Evolutionary conservation across 495 filamentous ascomycete species (phyloP).

Genomic region (Aspergillus sparsus): DNA sequence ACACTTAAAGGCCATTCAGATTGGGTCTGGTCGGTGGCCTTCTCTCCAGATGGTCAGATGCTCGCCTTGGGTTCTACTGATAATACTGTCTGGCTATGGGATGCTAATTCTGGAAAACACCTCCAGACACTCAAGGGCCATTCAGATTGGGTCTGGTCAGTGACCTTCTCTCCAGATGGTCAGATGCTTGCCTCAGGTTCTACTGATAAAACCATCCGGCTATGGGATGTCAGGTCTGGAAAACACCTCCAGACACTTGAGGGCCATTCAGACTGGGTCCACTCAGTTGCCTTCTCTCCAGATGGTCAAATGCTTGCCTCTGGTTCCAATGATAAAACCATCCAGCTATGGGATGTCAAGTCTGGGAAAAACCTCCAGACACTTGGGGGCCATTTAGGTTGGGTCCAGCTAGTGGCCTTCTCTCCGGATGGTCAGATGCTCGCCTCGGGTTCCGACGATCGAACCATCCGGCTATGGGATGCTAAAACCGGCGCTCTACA

Average conservation of each 20-base stretch:
- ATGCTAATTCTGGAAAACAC: background rate
- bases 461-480: background rate
- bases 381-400: background rate
- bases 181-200: conserved; percentile 30
- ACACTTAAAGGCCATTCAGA: conserved; percentile 8
- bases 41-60: conserved; percentile 16
- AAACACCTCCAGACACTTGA: conserved; percentile 10
- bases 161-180: conserved; percentile 14
- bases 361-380: conserved; percentile 17
- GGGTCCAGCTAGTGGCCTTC: conserved; percentile 3
- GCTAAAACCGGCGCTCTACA: background rate
- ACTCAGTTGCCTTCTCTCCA: conserved; percentile 8
- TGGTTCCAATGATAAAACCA: conserved; percentile 17
- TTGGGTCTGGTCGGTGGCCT: conserved; percentile 1
- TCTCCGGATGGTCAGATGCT: conserved; percentile 17
- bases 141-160: background rate
- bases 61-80: conserved; percentile 20
- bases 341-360: conserved; percentile 31
- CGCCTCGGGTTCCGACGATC: conserved; percentile 19
- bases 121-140: conserved; percentile 2
- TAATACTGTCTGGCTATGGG: background rate
- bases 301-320: conserved; percentile 19
- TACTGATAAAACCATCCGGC: conserved; percentile 28
- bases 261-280: background rate
- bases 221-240: conserved; percentile 32